Conservation (phyloP, 208 protist species). For the Crithidia expoeki region DNA sequence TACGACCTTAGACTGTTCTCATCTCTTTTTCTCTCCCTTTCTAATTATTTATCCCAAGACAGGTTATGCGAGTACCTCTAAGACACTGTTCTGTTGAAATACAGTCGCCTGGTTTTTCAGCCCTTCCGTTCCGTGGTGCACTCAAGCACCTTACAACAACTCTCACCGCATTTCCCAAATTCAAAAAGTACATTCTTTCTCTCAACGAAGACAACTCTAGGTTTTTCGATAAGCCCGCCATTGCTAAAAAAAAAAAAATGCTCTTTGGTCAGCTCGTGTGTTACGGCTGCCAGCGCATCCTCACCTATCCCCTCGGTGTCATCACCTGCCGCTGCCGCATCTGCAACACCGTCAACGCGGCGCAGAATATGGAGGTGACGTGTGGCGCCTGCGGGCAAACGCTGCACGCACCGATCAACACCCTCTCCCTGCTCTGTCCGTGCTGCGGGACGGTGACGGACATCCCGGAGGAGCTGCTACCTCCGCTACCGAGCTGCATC, state of each 20-base stretch:
- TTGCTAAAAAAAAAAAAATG: constrained; percentile 23
- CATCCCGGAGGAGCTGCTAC: constrained; percentile 73
- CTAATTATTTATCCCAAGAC: too few relatives aligned
- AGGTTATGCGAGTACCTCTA: too few relatives aligned
- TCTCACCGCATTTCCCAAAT: too few relatives aligned
- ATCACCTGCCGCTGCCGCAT: constrained; percentile 76
- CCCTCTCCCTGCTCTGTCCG: constrained; percentile 67
- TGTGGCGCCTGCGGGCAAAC: constrained; percentile 50
- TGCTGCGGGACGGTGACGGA: constrained; percentile 75
- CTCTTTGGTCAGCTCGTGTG: constrained; percentile 77
- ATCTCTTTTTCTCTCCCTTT: too few relatives aligned
- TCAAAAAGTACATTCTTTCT: too few relatives aligned
- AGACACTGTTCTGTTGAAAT: too few relatives aligned
- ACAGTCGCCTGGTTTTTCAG: too few relatives aligned
- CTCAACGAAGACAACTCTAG: too few relatives aligned
- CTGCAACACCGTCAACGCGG: constrained; percentile 69
- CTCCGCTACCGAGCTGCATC: constrained; percentile 45
- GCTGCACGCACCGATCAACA: constrained; percentile 82
- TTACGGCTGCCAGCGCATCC: constrained; percentile 61
- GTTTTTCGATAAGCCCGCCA: too few relatives aligned
- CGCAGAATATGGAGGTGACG: constrained; percentile 53
- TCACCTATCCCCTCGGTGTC: constrained; percentile 74
- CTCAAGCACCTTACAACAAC: too few relatives aligned
- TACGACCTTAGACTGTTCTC: too few relatives aligned
- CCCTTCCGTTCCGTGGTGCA: too few relatives aligned